These are phyloP conservation scores for Phyllosticta capitalensis DNA, from an alignment of 2,329 filamentous ascomycete genomes.

Conservation along the genomic window DNA sequence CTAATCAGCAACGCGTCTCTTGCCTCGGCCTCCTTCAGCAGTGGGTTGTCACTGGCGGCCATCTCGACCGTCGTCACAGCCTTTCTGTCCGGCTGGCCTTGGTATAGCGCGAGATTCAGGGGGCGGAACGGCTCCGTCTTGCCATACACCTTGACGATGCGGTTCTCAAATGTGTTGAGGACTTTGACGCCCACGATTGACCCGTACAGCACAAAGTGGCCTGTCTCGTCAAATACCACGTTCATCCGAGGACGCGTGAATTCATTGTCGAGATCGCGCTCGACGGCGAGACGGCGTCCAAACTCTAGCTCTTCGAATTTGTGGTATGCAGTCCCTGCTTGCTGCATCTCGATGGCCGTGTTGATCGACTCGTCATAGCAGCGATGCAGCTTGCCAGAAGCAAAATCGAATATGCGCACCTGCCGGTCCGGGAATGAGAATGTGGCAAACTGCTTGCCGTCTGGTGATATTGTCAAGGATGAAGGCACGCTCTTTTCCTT, in stretches of 20 bases:
- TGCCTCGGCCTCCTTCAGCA: constrained; percentile 83
- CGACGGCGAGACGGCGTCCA: constrained; percentile 73
- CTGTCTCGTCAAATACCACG: constrained; percentile 90
- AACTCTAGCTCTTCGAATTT: constrained; percentile 89
- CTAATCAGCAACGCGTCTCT: constrained; percentile 81
- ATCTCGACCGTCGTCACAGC: constrained; percentile 89
- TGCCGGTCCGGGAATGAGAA: constrained; percentile 91
- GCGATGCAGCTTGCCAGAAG: constrained; percentile 74
- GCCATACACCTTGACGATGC: constrained; percentile 81
- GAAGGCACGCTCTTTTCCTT: constrained; percentile 79
- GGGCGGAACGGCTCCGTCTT: constrained; percentile 82
- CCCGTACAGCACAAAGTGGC: constrained; percentile 89
- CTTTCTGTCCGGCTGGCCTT: constrained; percentile 92
- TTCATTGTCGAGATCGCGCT: constrained; percentile 72
- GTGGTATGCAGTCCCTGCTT: constrained; percentile 73
- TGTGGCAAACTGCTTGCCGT: constrained; percentile 75
- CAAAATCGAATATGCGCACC: constrained; percentile 87
- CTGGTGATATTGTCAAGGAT: constrained; percentile 76
- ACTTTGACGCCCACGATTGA: constrained; percentile 90
- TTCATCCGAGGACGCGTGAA: constrained; percentile 63
- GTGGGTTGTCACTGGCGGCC: constrained; percentile 88
- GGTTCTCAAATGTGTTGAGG: constrained; percentile 90
- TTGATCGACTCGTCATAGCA: constrained; percentile 92
- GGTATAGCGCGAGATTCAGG: constrained; percentile 77
- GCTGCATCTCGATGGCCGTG: constrained; percentile 88